Base-by-base conservation (phyloP, 805 yeast species). In the Priceomyces medius region DNA sequence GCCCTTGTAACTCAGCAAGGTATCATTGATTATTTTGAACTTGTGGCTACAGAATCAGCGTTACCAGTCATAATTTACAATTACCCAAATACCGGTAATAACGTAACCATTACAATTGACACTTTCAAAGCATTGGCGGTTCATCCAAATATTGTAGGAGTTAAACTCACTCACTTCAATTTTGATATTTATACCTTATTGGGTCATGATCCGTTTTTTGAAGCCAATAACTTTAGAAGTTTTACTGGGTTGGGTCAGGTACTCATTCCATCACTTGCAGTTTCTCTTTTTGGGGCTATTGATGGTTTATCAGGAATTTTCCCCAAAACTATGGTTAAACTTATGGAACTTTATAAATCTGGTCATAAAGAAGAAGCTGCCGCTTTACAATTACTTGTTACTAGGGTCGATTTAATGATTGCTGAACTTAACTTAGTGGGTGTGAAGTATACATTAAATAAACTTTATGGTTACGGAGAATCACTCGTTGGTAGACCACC, bases 1-100 rank as follows among this genome's bases (percentile, higher is more conserved):
- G 19, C 46, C 14, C 14, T 35, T 18, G 23, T 18, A 8, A n/a
- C 55, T 21, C 65, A 59, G 47, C 48, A 58, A 19, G 64, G 64
- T 1, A 38, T 64, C 18, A 44, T 49, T 27, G 57, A 55, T 27
- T 64, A 55, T 44, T 64, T 51, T 46, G 35, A 43, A 3, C 43
- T 40, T 6, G 55, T 63, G 16, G 70, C 66, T 17, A 56, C 54
- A 17, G 43, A 46, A 24, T 48, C 64, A 12, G 55, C 55, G 1
- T 39, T 64, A 7, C 68, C 70, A 13, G 46, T 64, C 3, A 31
- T 63, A 31, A 51, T 64, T 24, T 63, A 64, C 45, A 47, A 60
- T 20, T 64, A 59, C 40, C 68, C 68, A n/a, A 65, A 61, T 4
- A 59, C 55, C 9, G 38, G 58, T 21, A 64, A 64, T 29, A 58